phyloP scores from a whole-genome alignment of 208 protist species.

The Wallacemonas sp. region DNA sequence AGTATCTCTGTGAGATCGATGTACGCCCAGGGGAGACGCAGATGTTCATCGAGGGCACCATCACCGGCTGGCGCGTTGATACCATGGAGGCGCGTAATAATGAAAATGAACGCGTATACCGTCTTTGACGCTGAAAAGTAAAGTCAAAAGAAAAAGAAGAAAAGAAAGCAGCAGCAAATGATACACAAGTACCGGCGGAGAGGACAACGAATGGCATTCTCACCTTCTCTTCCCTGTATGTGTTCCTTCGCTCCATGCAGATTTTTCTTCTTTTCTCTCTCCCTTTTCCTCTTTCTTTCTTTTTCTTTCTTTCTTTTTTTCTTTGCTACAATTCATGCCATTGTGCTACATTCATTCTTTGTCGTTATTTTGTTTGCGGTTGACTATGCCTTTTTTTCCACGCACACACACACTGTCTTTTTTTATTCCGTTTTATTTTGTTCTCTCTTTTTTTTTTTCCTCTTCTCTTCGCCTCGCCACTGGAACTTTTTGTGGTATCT shows the following conservation, averaged over 20 bases:
- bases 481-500: no score
- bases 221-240: not conserved
- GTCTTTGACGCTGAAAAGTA: slow-evolving; percentile 36
- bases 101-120: slow-evolving; percentile 56
- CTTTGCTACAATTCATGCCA: not conserved
- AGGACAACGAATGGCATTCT: no score
- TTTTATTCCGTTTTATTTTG: slow-evolving; percentile 3
- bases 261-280: slow-evolving; percentile 19
- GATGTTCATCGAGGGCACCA: slow-evolving; percentile 68
- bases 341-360: slow-evolving; percentile 9
- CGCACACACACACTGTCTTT: not conserved
- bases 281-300: not conserved
- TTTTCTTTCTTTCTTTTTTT: not conserved
- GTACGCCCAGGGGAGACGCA: slow-evolving; percentile 62
- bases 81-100: slow-evolving; percentile 71
- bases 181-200: no score
- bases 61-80: slow-evolving; percentile 79
- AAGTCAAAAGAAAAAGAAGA: slow-evolving; percentile 8
- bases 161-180: slow-evolving; percentile 8
- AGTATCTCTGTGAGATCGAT: slow-evolving; percentile 81
- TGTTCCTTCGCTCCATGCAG: no score
- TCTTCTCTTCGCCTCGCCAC: no score
- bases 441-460: slow-evolving; percentile 1
- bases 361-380: not conserved
- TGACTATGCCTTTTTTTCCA: not conserved